A percentile compares a stretch with the other conserved stretches of the same genome.
Evolutionary conservation across 768 basidiomycete species (phyloP).

Genomic region (Artomyces pyxidatus): DNA sequence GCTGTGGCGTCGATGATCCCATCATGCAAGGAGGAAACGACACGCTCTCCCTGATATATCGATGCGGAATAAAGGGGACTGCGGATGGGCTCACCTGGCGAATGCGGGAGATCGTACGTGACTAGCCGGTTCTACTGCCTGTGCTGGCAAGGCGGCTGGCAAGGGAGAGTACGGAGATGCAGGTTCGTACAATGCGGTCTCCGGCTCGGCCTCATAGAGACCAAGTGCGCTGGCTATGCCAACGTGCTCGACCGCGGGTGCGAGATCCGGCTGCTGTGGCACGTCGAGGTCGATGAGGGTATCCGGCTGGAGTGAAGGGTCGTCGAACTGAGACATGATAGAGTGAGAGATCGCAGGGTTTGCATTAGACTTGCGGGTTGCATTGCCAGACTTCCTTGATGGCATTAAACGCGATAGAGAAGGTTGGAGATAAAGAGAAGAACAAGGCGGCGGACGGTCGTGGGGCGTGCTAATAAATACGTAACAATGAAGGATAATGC

Average conservation of each 20-base stretch:
- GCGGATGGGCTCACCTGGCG: background rate
- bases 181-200: too few species aligned
- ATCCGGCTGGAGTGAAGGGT: background rate
- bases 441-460: background rate
- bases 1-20: too few species aligned
- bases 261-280: background rate
- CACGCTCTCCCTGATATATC: background rate
- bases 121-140: too few species aligned
- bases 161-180: too few species aligned
- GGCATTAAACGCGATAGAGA: constrained; percentile 13
- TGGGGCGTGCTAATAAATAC: constrained; percentile 2
- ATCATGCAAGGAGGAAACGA: background rate
- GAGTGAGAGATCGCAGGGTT: constrained; percentile 7
- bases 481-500: background rate
- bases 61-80: background rate
- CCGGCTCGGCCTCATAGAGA: background rate
- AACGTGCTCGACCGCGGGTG: background rate
- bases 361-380: constrained; percentile 5
- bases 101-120: background rate
- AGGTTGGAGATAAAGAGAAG: background rate
- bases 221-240: background rate
- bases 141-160: too few species aligned
- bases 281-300: background rate
- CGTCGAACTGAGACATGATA: constrained; percentile 11
- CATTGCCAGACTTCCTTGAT: constrained; percentile 9